A percentile compares a stretch with the other conserved stretches of the same genome.
These are phyloP conservation scores for Nyctanthes arbortristis DNA, from an alignment of 257 asterid species.

Conservation along the genomic window DNA sequence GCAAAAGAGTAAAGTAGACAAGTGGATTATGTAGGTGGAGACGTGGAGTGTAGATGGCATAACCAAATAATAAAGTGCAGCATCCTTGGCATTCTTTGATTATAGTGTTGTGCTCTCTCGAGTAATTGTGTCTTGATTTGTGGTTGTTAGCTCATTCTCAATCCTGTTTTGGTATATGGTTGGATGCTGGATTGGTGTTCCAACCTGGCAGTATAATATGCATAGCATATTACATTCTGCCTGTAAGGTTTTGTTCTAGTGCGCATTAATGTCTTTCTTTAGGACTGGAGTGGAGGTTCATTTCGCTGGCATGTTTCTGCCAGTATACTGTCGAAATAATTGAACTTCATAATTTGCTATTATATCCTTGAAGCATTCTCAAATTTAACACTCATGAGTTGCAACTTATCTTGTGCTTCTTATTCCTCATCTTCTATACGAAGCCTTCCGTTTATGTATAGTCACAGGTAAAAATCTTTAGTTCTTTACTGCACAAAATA, in stretches of 20 bases:
- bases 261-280: neutral
- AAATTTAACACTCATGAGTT: neutral
- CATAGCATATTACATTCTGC: neutral
- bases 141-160: too few species aligned
- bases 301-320: neutral
- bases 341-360: neutral
- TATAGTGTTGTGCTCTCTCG: too few species aligned
- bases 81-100: too few species aligned
- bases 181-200: neutral
- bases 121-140: too few species aligned
- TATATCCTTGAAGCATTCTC: neutral
- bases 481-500: neutral
- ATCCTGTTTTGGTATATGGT: neutral
- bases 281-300: neutral
- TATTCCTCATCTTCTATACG: neutral
- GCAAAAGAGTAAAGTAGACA: too few species aligned
- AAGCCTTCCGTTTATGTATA: neutral
- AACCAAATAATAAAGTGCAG: too few species aligned
- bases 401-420: neutral
- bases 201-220: neutral
- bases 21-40: too few species aligned
- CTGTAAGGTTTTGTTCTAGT: neutral
- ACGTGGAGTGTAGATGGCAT: too few species aligned
- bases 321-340: neutral
- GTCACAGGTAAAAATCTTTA: neutral